Percentiles rank a stretch among this genome's conserved stretches.
Conservation (phyloP, 2,329 filamentous ascomycete genomes). For the Chaetomium strumarium region DNA sequence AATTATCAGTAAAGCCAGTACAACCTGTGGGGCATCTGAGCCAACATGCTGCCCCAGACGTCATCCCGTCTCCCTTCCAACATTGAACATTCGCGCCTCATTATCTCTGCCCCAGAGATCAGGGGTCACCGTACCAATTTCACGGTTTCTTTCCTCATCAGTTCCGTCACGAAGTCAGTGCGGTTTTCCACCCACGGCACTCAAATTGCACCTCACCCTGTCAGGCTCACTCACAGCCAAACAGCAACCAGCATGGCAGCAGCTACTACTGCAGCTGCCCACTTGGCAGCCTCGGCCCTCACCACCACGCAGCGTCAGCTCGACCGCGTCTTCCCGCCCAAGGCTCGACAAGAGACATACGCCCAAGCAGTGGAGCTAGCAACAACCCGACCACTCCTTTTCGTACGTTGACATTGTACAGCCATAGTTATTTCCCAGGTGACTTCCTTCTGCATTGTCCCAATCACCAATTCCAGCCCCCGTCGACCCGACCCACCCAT, state of each 20-base stretch:
- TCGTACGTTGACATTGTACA: slow-evolving; percentile 44
- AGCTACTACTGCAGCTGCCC: neutral
- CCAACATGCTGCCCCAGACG: too few relatives aligned
- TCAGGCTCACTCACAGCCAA: too few relatives aligned
- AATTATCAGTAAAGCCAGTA: too few relatives aligned
- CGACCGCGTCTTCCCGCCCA: slow-evolving; percentile 52
- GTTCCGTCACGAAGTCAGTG: too few relatives aligned
- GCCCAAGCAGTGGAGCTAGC: slow-evolving; percentile 51
- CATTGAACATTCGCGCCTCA: too few relatives aligned
- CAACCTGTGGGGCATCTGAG: too few relatives aligned
- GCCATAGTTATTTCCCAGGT: neutral
- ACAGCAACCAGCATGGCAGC: neutral
- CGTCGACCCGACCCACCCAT: neutral
- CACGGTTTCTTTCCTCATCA: too few relatives aligned
- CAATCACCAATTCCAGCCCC: neutral
- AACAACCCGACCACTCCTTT: slow-evolving; percentile 59
- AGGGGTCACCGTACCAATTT: too few relatives aligned
- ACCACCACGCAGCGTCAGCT: slow-evolving; percentile 39
- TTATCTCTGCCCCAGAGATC: too few relatives aligned
- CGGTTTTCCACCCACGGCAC: too few relatives aligned
- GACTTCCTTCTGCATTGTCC: neutral
- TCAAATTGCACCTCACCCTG: too few relatives aligned
- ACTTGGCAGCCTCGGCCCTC: slow-evolving; percentile 14
- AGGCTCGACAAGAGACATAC: slow-evolving; percentile 53
- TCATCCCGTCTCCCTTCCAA: too few relatives aligned